phyloP scores from a whole-genome alignment of 78 protist genomes.

The Dictyostelium brefeldianum region DNA sequence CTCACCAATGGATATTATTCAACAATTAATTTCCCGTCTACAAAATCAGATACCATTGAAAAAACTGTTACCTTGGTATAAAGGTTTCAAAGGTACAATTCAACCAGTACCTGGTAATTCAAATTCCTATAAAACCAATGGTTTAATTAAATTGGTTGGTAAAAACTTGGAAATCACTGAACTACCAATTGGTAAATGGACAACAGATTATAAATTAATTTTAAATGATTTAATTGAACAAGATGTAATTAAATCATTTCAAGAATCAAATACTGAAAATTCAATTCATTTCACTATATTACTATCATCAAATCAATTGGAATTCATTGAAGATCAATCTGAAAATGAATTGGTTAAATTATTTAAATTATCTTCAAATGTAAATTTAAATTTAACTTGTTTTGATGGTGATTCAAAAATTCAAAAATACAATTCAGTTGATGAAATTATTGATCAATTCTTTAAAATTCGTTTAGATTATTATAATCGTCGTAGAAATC shows the following conservation, averaged over 20 bases:
- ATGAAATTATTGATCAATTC: slow-evolving; percentile 34
- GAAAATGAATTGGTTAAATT: slow-evolving; percentile 35
- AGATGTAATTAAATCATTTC: not conserved
- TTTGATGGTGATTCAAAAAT: slow-evolving; percentile 61
- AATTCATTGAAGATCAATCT: slow-evolving; percentile 17
- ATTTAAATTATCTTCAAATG: slow-evolving; percentile 6
- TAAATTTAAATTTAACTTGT: slow-evolving; percentile 45
- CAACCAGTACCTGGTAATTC: too few relatives aligned
- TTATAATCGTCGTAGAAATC: slow-evolving; percentile 50
- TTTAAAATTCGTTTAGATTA: slow-evolving; percentile 44
- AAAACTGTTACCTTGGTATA: slow-evolving; percentile 30
- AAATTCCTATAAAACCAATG: not conserved
- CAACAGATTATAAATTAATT: slow-evolving; percentile 89
- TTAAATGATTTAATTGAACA: slow-evolving; percentile 45
- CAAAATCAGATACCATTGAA: slow-evolving; percentile 21
- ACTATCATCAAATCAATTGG: not conserved
- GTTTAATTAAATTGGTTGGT: slow-evolving; percentile 38
- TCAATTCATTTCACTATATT: slow-evolving; percentile 5
- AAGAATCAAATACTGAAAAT: slow-evolving; percentile 31
- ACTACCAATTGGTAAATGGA: slow-evolving; percentile 89
- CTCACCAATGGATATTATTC: slow-evolving; percentile 62
- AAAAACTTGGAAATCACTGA: slow-evolving; percentile 78
- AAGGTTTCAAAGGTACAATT: slow-evolving; percentile 62
- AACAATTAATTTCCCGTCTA: not conserved
- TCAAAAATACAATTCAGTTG: not conserved